Base-by-base conservation (phyloP, 2,329 filamentous ascomycete species). In the Trichoderma sp. region DNA sequence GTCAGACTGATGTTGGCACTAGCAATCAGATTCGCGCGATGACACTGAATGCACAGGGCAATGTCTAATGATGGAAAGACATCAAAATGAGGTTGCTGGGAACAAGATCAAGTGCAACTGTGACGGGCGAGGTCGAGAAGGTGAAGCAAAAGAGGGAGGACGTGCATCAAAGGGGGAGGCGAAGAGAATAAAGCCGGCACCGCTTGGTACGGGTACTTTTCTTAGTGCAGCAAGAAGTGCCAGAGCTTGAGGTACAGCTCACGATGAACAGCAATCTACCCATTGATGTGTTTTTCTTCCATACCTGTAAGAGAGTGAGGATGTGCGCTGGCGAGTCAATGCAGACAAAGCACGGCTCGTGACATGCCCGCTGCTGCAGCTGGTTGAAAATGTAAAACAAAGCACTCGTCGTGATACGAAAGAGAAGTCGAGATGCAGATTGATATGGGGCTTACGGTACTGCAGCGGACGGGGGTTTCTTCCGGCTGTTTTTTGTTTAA, bases 321-420 rank as follows among this genome's bases (percentile, higher is more conserved):
- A 31, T n/a, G 38, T 63, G 27, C 38, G 21, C 69, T 33, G 38
- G 27, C 38, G 3, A 64, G 41, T 35, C 69, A 64, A 62, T 71
- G 56, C 35, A 62, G 64, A 59, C 33, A 38, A 74, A 76, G 62
- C 68, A 75, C 71, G 56, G 41, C 56, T 66, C 60, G 74, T 62
- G 68, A 45, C 62, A 66, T 67, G 62, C 29, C 67, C 68, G 45
- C 66, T 62, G 60, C 50, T 62, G 24, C 33, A 63, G 63, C 8
- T 21, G 50, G 45, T 31, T 33, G 29, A 38, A 24, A 50, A 64
- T 27, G 29, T 31, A 21, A 33, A 63, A 63, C 29, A 33, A 63
- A 18, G 16, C 18, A 63, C 29, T n/a, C 59, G 29, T 35, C 9
- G 60, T 21, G 60, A 63, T 63, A 63, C 60, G 21, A 63, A 35